Percentiles rank a stretch among this genome's conserved stretches.
These are phyloP conservation scores for Westerdykella ornata DNA, from an alignment of 2,329 filamentous ascomycete species.

Conservation along the genomic window DNA sequence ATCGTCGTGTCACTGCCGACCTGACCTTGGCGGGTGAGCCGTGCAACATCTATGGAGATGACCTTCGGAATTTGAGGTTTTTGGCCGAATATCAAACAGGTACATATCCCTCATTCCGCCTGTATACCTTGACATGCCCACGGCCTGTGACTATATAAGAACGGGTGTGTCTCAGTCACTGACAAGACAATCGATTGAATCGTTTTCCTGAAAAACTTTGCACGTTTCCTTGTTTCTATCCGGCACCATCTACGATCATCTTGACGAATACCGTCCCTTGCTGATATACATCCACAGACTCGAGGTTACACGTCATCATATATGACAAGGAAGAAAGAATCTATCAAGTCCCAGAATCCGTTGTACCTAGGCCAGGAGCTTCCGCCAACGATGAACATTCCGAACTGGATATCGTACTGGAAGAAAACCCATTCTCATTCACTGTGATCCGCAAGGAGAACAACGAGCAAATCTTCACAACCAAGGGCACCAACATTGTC, in stretches of 20 bases:
- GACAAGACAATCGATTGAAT: too few species aligned
- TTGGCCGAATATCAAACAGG: slow-evolving; percentile 56
- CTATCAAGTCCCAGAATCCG: slow-evolving; percentile 65
- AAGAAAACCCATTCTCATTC: slow-evolving; percentile 60
- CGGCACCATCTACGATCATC: too few species aligned
- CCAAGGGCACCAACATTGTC: slow-evolving; percentile 58
- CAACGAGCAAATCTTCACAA: slow-evolving; percentile 60
- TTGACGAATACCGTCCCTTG: not conserved
- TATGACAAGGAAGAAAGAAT: slow-evolving; percentile 61
- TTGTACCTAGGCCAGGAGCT: slow-evolving; percentile 55
- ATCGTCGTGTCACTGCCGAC: slow-evolving; percentile 57
- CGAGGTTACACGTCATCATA: slow-evolving; percentile 65
- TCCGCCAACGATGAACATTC: slow-evolving; percentile 29
- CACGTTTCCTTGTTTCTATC: too few species aligned
- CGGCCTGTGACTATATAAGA: not conserved
- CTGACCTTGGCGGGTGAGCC: slow-evolving; percentile 61
- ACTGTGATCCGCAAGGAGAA: slow-evolving; percentile 52
- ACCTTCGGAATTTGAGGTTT: slow-evolving; percentile 50
- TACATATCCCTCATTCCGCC: slow-evolving; percentile 20
- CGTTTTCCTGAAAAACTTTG: too few species aligned
- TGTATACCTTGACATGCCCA: not conserved
- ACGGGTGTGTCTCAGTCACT: not conserved
- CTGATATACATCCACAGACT: slow-evolving; percentile 40
- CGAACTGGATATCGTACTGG: slow-evolving; percentile 49
- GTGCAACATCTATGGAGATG: slow-evolving; percentile 54